Evolutionary conservation across 208 protist species (phyloP).

Genomic region (Trypanosoma lewisi): DNA sequence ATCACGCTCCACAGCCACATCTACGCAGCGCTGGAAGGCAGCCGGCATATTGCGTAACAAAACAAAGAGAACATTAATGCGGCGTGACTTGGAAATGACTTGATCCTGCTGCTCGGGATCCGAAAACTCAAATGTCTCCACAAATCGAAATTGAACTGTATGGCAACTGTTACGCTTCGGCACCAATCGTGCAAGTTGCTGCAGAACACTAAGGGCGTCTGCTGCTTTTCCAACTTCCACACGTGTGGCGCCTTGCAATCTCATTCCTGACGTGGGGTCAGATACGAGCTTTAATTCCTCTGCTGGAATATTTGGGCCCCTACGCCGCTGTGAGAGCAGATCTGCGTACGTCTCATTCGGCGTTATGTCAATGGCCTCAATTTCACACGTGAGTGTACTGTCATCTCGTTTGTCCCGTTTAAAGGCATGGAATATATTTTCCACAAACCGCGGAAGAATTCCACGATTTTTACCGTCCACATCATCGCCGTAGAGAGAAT

Average conservation of each 20-base stretch:
- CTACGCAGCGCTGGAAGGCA: constrained; percentile 79
- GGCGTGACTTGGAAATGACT: constrained; percentile 73
- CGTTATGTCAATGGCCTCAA: constrained; percentile 74
- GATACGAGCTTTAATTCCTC: constrained; percentile 51
- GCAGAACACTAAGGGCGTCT: constrained; percentile 40
- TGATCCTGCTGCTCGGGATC: constrained; percentile 71
- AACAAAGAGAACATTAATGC: constrained; percentile 68
- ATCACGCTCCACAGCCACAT: constrained; percentile 83
- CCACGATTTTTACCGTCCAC: constrained; percentile 52
- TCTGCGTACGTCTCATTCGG: constrained; percentile 71
- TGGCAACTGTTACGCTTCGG: constrained; percentile 71
- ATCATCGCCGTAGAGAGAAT: constrained; percentile 77
- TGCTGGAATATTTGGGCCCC: background rate
- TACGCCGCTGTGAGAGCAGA: constrained; percentile 33
- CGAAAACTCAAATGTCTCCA: constrained; percentile 79
- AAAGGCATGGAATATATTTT: constrained; percentile 74
- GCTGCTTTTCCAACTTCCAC: constrained; percentile 32
- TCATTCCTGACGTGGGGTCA: constrained; percentile 34
- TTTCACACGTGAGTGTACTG: constrained; percentile 42
- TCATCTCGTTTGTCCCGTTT: constrained; percentile 54
- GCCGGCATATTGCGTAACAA: constrained; percentile 73
- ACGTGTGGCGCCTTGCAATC: constrained; percentile 52
- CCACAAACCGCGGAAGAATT: constrained; percentile 72
- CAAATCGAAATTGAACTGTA: constrained; percentile 72
- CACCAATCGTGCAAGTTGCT: constrained; percentile 46